These are phyloP conservation scores for Gossypium turneri DNA, from an alignment of 345 rosid genomes.

Conservation along the genomic window DNA sequence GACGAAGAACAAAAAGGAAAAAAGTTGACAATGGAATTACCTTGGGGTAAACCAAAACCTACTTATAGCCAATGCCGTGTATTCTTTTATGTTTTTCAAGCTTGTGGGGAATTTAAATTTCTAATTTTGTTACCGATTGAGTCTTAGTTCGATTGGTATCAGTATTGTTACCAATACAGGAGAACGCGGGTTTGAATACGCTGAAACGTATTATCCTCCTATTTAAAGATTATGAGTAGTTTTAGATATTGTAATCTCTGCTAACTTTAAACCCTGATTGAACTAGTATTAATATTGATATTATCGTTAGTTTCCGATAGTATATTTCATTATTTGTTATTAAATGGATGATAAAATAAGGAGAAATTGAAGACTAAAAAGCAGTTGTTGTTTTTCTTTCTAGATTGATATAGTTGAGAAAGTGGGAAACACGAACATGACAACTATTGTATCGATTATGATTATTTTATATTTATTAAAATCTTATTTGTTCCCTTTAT, in stretches of 20 bases:
- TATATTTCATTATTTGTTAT: too few species aligned
- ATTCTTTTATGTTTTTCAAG: not conserved
- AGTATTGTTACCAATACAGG: rapidly evolving
- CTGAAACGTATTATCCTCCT: too few species aligned
- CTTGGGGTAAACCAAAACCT: not conserved
- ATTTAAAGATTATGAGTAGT: rapidly evolving
- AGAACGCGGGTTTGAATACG: rapidly evolving
- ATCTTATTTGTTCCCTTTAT: not conserved
- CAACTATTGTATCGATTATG: not conserved
- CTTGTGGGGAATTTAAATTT: not conserved
- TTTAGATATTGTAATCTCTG: too few species aligned
- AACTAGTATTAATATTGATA: too few species aligned
- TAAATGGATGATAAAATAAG: not conserved
- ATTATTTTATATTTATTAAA: not conserved
- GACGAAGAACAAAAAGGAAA: not conserved
- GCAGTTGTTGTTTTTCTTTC: not conserved
- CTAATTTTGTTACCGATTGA: too few species aligned
- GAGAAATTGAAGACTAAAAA: not conserved
- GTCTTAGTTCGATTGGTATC: too few species aligned
- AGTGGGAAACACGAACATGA: constrained; percentile 28
- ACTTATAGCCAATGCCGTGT: not conserved
- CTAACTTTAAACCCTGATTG: too few species aligned
- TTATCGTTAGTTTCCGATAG: rapidly evolving
- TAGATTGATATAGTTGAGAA: not conserved
- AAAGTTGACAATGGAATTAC: not conserved